phyloP scores from a whole-genome alignment of 2,329 filamentous ascomycete genomes.

The Annulohypoxylon truncatum region DNA sequence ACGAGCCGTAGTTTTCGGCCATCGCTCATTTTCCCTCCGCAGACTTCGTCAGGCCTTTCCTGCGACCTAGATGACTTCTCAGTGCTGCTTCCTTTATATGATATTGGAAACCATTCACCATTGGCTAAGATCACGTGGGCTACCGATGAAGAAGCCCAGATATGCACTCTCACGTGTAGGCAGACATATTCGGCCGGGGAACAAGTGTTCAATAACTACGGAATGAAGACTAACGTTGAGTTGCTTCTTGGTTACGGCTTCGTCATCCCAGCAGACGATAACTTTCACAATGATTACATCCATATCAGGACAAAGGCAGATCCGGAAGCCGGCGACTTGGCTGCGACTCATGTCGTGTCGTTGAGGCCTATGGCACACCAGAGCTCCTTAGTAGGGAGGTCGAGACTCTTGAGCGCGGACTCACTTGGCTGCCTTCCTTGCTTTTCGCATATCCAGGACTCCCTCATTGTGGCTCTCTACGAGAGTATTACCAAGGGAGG shows the following conservation, averaged over 20 bases:
- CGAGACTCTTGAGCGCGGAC: conserved; percentile 53
- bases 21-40: conserved; percentile 63
- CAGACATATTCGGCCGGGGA: conserved; percentile 62
- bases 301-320: conserved; percentile 63
- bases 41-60: conserved; percentile 49
- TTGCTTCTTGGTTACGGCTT: conserved; percentile 74
- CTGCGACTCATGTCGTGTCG: conserved; percentile 59
- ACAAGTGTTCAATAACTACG: conserved; percentile 72
- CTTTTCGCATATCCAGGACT: conserved; percentile 64
- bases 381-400: conserved; percentile 60
- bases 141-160: conserved; percentile 53
- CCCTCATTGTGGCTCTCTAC: conserved; percentile 64
- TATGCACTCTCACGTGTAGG: conserved; percentile 58
- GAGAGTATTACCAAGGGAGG: conserved; percentile 46
- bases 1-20: conserved; percentile 73
- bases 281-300: conserved; percentile 69
- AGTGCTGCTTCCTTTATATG: conserved; percentile 75
- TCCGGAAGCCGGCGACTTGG: conserved; percentile 44
- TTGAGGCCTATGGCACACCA: conserved; percentile 60
- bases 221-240: conserved; percentile 78
- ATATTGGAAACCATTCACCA: conserved; percentile 78
- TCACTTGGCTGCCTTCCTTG: conserved; percentile 52
- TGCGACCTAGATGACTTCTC: conserved; percentile 70
- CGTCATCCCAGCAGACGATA: conserved; percentile 60
- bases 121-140: conserved; percentile 67